A percentile compares a stretch with the other conserved stretches of the same genome.
Conservation (phyloP, 164 flowering plant genomes). For the Umbellularia californica region DNA sequence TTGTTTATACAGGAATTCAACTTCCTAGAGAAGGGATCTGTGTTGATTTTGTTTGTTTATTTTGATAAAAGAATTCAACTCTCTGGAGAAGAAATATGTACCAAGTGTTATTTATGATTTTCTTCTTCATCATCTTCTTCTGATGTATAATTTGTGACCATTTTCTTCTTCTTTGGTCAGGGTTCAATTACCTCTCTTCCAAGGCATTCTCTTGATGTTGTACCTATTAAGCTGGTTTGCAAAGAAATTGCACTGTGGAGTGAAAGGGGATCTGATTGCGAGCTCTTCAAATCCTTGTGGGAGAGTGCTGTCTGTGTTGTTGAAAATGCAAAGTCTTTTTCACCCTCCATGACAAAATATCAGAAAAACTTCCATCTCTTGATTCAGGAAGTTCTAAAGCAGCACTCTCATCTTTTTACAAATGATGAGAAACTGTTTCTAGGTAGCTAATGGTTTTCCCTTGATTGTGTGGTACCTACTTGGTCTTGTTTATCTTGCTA, state of each 20-base stretch:
- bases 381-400: slow-evolving; percentile 59
- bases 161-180: slow-evolving; percentile 30
- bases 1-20: too few species aligned
- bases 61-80: too few species aligned
- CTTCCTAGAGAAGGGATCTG: too few species aligned
- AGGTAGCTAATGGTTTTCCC: slow-evolving; percentile 35
- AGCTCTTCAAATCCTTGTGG: slow-evolving; percentile 45
- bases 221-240: slow-evolving; percentile 54
- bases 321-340: slow-evolving; percentile 33
- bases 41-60: too few species aligned
- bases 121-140: not conserved
- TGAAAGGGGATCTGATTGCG: slow-evolving; percentile 25
- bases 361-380: slow-evolving; percentile 64
- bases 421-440: slow-evolving; percentile 54
- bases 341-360: slow-evolving; percentile 44
- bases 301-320: slow-evolving; percentile 35
- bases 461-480: not conserved
- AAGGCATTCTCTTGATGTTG: slow-evolving; percentile 40
- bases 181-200: slow-evolving; percentile 61
- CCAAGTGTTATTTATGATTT: too few species aligned
- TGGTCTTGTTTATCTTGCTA: slow-evolving; percentile 4
- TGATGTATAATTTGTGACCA: not conserved
- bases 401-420: slow-evolving; percentile 53
- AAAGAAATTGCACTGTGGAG: slow-evolving; percentile 15
- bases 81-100: too few species aligned